Evolutionary conservation across 192 early-diverging fungal species (phyloP).

Genomic region (Blastocladiella britannica): DNA sequence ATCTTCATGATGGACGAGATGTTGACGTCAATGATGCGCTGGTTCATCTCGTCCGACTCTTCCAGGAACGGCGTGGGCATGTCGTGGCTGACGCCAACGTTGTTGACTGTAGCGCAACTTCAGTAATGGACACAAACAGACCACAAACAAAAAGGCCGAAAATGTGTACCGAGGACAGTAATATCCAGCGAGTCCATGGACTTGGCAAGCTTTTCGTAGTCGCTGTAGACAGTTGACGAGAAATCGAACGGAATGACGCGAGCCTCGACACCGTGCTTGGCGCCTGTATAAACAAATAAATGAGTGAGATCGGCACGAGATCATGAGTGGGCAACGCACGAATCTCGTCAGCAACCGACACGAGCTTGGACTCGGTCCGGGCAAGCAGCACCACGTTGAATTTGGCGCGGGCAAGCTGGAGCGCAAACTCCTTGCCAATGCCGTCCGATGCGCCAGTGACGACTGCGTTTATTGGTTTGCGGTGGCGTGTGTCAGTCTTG

Average conservation of each 20-base stretch:
- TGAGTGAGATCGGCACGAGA: neutral
- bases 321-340: slow-evolving; percentile 9
- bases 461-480: slow-evolving; percentile 16
- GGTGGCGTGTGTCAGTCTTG: neutral
- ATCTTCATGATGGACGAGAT: slow-evolving; percentile 60
- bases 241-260: slow-evolving; percentile 64
- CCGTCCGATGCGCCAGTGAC: slow-evolving; percentile 94
- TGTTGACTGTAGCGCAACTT: slow-evolving; percentile 44
- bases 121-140: too few species aligned
- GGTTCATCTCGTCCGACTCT: slow-evolving; percentile 34
- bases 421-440: slow-evolving; percentile 85
- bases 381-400: slow-evolving; percentile 72
- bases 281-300: slow-evolving; percentile 7
- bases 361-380: slow-evolving; percentile 61
- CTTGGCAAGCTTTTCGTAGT: slow-evolving; percentile 42
- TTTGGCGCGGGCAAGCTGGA: slow-evolving; percentile 60
- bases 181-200: slow-evolving; percentile 33
- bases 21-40: slow-evolving; percentile 69
- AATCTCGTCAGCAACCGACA: slow-evolving; percentile 45
- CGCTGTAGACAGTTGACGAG: slow-evolving; percentile 27
- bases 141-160: neutral
- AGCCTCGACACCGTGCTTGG: slow-evolving; percentile 36
- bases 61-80: slow-evolving; percentile 72
- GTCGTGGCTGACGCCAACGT: slow-evolving; percentile 81
- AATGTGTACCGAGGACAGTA: slow-evolving; percentile 27